Conservation (phyloP, 176 grass and related monocot genomes). For the Tillandsia fasciculata region DNA sequence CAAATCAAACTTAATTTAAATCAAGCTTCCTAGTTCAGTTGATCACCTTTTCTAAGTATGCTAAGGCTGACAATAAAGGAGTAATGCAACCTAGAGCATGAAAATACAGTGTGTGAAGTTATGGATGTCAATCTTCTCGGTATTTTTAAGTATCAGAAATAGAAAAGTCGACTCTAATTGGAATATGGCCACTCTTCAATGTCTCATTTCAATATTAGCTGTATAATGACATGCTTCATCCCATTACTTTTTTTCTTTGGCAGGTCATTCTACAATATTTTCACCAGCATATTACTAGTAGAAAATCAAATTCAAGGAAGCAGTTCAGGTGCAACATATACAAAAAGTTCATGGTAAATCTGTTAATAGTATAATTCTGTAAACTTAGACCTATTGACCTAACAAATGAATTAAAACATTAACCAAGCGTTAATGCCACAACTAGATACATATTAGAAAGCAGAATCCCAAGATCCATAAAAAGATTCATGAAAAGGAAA, state of each 20-base stretch:
- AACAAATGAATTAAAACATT: too few relatives aligned
- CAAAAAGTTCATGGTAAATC: too few relatives aligned
- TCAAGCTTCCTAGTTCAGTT: too few relatives aligned
- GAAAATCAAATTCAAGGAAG: background rate
- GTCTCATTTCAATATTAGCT: background rate
- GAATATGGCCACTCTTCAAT: background rate
- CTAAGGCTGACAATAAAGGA: too few relatives aligned
- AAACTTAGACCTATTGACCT: too few relatives aligned
- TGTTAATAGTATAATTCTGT: too few relatives aligned
- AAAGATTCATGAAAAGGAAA: background rate
- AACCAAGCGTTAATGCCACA: too few relatives aligned
- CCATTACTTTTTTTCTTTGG: background rate
- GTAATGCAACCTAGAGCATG: too few relatives aligned
- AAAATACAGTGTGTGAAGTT: background rate
- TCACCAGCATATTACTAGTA: background rate
- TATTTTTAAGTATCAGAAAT: background rate
- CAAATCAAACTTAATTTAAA: too few relatives aligned
- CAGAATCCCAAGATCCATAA: background rate
- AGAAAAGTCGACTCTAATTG: background rate
- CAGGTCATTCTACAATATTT: background rate
- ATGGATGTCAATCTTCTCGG: background rate
- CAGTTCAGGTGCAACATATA: background rate
- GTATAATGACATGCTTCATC: background rate
- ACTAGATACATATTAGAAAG: too few relatives aligned
- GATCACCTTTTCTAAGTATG: too few relatives aligned